Base-by-base conservation (phyloP, 306 rosid species). In the Prunus kanzakura region DNA sequence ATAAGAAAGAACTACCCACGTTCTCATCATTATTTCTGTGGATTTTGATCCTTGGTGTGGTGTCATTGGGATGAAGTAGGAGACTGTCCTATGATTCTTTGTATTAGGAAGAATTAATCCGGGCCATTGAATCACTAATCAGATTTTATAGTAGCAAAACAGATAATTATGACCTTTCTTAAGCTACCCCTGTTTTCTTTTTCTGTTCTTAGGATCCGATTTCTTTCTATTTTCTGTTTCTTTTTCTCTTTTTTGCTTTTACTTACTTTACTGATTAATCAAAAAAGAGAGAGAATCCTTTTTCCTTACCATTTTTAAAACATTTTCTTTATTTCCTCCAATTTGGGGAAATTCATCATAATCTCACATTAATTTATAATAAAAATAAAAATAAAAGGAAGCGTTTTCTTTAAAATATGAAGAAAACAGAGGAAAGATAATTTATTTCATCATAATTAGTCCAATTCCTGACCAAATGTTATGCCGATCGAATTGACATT, bases 1-100 rank as follows among this genome's bases (percentile, higher is more conserved):
- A 84, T 45, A 67, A 47, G 54, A 80, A 78, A 47, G 60, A 80
- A 78, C 15, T n/a, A 22, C 68, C 80, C 83, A 71, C 72, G 76
- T 52, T 80, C 69, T 55, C 3, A 13, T 47, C 1, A 29, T 41
- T 10, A 18, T 18, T 6, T 20, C 27, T 68, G 23, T 41, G 62
- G 41, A 8, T 9, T 45, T 61, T 41, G 18, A 58, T 66, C 47
- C 47, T 43, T 25, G 46, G 8, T 67, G 66, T 75, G 46, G 8
- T 67, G 66, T 75, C 4, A 64, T 75, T 75, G 5, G 80, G 69
- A 78, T 72, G 6, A 72, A 69, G 73, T 20, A 5, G 69, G 27
- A 30, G 45, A 52, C 50, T 25, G 3, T 23, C 4, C 2, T 27
- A n/a, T 45, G 64, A 41, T 38, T 14, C 30, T 54, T 41, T 18